Conservation (phyloP, 2,329 filamentous ascomycete species). For the Penicillium sp. region DNA sequence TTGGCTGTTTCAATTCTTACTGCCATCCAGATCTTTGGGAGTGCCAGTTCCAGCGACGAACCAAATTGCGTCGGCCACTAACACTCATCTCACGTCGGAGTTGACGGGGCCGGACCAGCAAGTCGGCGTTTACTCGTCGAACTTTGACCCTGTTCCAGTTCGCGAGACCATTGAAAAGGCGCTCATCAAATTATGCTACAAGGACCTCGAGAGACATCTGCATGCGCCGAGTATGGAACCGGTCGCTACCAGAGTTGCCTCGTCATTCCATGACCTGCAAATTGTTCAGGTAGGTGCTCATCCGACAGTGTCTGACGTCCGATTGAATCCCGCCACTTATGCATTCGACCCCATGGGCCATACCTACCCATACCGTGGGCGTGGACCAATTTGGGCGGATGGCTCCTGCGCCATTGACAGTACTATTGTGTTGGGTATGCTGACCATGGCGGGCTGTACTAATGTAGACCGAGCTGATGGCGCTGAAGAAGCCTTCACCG, state of each 20-base stretch:
- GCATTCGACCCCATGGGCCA: conserved; percentile 18
- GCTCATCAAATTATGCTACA: conserved; percentile 24
- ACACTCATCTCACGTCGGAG: too few species aligned
- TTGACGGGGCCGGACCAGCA: too few species aligned
- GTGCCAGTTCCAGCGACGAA: background rate
- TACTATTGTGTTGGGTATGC: conserved; percentile 29
- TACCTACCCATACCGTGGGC: conserved; percentile 23
- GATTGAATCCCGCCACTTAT: conserved; percentile 7
- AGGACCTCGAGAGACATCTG: conserved; percentile 27
- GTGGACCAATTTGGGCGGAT: conserved; percentile 24
- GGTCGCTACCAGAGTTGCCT: conserved; percentile 11
- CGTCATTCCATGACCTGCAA: conserved; percentile 10
- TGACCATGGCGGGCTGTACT: conserved; percentile 35
- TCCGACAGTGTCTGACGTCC: conserved; percentile 14
- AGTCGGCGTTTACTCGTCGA: too few species aligned
- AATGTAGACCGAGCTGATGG: conserved; percentile 21
- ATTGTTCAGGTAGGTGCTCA: conserved; percentile 14
- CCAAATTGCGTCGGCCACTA: background rate
- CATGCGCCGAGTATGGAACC: conserved; percentile 13
- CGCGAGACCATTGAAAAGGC: conserved; percentile 20
- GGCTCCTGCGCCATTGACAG: conserved; percentile 28
- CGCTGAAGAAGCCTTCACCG: conserved; percentile 13
- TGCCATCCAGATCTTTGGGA: background rate
- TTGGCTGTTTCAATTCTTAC: background rate
- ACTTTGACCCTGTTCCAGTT: background rate